Percentiles rank a stretch among this genome's conserved stretches.
phyloP scores from a whole-genome alignment of 345 rosid genomes.

The Acer saccharum region DNA sequence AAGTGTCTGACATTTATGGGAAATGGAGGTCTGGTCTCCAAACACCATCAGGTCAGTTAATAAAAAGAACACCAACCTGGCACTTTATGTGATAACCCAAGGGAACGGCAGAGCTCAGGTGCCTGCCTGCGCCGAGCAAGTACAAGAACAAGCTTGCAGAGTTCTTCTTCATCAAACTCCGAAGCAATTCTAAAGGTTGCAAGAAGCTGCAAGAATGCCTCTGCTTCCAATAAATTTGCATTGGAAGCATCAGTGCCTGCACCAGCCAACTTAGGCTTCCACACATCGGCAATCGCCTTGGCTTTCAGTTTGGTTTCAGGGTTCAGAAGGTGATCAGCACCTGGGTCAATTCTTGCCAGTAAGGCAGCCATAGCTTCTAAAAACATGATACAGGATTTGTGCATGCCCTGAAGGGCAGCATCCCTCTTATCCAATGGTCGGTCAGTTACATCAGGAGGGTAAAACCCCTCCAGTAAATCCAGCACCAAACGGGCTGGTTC shows the following conservation, averaged over 20 bases:
- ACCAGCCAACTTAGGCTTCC: slow-evolving; percentile 64
- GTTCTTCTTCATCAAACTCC: slow-evolving; percentile 65
- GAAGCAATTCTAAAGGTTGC: slow-evolving; percentile 67
- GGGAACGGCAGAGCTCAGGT: slow-evolving; percentile 63
- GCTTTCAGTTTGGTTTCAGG: slow-evolving; percentile 65
- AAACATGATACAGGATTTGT: slow-evolving; percentile 48
- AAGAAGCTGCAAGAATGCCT: slow-evolving; percentile 68
- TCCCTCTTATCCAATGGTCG: slow-evolving; percentile 45
- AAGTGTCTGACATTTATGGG: slow-evolving; percentile 23
- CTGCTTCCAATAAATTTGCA: slow-evolving; percentile 63
- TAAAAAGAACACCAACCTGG: slow-evolving; percentile 64
- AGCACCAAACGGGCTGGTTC: slow-evolving; percentile 68
- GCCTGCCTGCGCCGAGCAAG: slow-evolving; percentile 59
- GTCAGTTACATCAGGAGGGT: slow-evolving; percentile 46
- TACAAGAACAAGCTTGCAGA: slow-evolving; percentile 65
- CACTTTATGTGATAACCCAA: slow-evolving; percentile 62
- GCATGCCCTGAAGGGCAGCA: slow-evolving; percentile 64
- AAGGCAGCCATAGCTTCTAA: slow-evolving; percentile 57
- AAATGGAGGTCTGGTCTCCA: slow-evolving; percentile 32
- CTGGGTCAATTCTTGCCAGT: slow-evolving; percentile 52
- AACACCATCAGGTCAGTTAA: slow-evolving; percentile 41
- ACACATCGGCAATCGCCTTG: slow-evolving; percentile 68
- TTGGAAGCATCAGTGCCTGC: slow-evolving; percentile 50
- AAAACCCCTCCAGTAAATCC: slow-evolving; percentile 58
- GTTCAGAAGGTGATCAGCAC: slow-evolving; percentile 56